Evolutionary conservation across 345 rosid species (phyloP).

Genomic region (Jatropha curcas): DNA sequence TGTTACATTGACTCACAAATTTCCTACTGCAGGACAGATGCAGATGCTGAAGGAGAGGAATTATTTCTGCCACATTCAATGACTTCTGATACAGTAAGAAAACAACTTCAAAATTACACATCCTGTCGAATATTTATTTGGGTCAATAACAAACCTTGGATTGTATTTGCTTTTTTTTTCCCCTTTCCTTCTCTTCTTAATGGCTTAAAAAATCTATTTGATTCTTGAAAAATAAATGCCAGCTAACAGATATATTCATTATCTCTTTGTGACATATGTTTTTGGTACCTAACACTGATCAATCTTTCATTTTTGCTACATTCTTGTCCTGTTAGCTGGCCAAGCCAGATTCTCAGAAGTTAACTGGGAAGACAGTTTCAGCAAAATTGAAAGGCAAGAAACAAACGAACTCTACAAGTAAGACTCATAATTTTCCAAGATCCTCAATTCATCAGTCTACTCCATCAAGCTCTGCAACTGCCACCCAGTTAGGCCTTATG

Average conservation of each 20-base stretch:
- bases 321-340: conserved; percentile 26
- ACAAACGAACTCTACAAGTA: conserved; percentile 24
- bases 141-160: too few relatives aligned
- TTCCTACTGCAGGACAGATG: conserved; percentile 45
- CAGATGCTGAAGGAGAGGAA: conserved; percentile 49
- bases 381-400: conserved; percentile 38
- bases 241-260: too few relatives aligned
- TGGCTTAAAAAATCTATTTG: too few relatives aligned
- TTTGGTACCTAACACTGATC: too few relatives aligned
- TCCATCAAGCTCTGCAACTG: conserved; percentile 20
- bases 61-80: conserved; percentile 38
- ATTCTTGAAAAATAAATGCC: too few relatives aligned
- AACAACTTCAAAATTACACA: not conserved
- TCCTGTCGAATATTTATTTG: too few relatives aligned
- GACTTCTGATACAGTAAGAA: conserved; percentile 34
- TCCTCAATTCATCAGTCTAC: conserved; percentile 23
- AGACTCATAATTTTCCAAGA: conserved; percentile 22
- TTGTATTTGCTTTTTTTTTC: too few relatives aligned
- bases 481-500: conserved; percentile 35
- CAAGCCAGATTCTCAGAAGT: conserved; percentile 25
- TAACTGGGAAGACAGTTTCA: conserved; percentile 25
- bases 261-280: too few relatives aligned
- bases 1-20: too few relatives aligned
- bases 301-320: not conserved
- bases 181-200: too few relatives aligned